A percentile compares a stretch with the other conserved stretches of the same genome.
phyloP scores from a whole-genome alignment of 345 rosid genomes.

The Eucalyptus decipiens region DNA sequence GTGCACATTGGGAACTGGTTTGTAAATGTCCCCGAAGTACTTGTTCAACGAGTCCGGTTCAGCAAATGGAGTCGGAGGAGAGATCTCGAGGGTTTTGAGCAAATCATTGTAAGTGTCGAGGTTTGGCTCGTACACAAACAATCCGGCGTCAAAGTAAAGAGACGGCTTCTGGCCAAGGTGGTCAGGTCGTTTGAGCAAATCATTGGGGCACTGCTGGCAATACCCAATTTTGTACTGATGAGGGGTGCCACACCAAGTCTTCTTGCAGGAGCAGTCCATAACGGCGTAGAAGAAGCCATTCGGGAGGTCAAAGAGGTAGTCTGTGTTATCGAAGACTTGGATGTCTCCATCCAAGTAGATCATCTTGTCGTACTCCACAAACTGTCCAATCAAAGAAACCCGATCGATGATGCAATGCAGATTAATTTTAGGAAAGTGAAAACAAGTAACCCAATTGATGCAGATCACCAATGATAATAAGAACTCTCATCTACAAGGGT shows the following conservation, averaged over 20 bases:
- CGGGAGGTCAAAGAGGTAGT: neutral
- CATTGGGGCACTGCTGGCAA: neutral
- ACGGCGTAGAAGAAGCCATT: constrained; percentile 23
- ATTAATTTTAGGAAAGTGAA: too few relatives aligned
- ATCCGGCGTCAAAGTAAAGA: neutral
- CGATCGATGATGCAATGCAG: neutral
- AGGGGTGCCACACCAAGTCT: constrained; percentile 7
- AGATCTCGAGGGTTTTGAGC: constrained; percentile 9
- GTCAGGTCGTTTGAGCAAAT: neutral
- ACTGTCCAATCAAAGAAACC: neutral
- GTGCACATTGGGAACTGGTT: constrained; percentile 13
- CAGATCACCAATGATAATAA: too few relatives aligned
- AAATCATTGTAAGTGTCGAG: constrained; percentile 10
- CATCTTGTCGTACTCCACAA: constrained; percentile 21
- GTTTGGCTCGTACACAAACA: constrained; percentile 12
- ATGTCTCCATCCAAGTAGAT: constrained; percentile 20
- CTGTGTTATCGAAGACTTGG: too few relatives aligned
- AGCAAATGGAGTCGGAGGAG: constrained; percentile 29
- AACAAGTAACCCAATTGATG: too few relatives aligned
- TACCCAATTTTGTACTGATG: neutral
- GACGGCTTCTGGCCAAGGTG: neutral
- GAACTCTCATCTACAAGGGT: too few relatives aligned
- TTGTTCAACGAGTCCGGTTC: constrained; percentile 39
- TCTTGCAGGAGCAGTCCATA: neutral
- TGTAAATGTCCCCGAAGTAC: constrained; percentile 26